These are phyloP conservation scores for Shiraia sp. DNA, from an alignment of 2,329 filamentous ascomycete genomes.

Conservation along the genomic window DNA sequence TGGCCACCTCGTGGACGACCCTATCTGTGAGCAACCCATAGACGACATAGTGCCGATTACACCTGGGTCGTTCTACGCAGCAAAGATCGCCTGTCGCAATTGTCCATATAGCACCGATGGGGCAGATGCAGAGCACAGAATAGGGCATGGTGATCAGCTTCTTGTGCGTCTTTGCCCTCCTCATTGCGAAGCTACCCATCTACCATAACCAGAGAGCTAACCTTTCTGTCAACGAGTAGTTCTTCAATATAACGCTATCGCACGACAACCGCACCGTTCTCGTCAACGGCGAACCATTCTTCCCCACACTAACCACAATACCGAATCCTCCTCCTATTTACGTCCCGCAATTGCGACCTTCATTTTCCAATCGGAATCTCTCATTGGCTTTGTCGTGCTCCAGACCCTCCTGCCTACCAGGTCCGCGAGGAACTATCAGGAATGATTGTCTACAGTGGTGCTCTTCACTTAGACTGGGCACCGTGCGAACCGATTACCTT, in stretches of 20 bases:
- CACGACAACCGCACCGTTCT: conserved; percentile 31
- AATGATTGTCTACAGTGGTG: conserved; percentile 22
- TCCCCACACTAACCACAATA: conserved; percentile 27
- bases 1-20: conserved; percentile 5
- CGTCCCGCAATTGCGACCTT: conserved; percentile 18
- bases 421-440: conserved; percentile 1
- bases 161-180: conserved; percentile 22
- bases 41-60: conserved; percentile 26
- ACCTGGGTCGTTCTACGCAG: conserved; percentile 32
- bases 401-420: conserved; percentile 15
- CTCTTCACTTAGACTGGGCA: conserved; percentile 11
- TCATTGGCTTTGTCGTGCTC: conserved; percentile 23
- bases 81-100: conserved; percentile 35
- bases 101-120: conserved; percentile 20
- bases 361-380: conserved; percentile 33
- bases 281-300: conserved; percentile 31
- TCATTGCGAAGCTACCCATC: not conserved
- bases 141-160: conserved; percentile 23
- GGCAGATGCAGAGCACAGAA: conserved; percentile 6
- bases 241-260: conserved; percentile 38
- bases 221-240: conserved; percentile 11
- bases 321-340: conserved; percentile 26
- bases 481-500: conserved; percentile 24
- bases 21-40: conserved; percentile 28
- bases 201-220: not conserved